Evolutionary conservation across 129 eudicot species (phyloP).

Genomic region (Saussurea involucrata): DNA sequence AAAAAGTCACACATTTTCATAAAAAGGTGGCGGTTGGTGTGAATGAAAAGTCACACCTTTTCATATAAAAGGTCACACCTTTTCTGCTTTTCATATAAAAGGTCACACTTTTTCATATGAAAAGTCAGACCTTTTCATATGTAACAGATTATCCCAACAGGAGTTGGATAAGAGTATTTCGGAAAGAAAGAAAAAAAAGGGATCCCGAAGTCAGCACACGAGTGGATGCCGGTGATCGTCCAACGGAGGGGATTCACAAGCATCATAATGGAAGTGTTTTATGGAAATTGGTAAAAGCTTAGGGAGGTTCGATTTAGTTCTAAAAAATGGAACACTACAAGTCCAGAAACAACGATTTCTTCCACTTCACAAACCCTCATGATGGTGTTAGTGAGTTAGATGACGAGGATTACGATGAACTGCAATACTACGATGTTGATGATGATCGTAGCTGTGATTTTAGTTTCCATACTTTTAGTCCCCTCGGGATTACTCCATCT

Average conservation of each 20-base stretch:
- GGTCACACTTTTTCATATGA: no score
- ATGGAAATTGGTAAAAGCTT: background rate
- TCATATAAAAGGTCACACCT: no score
- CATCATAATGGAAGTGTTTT: conserved; percentile 7
- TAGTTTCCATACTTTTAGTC: conserved; percentile 11
- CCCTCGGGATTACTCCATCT: conserved; percentile 3
- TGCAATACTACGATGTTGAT: conserved; percentile 4
- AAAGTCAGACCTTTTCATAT: no score
- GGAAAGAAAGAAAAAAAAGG: no score
- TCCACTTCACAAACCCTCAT: conserved; percentile 36
- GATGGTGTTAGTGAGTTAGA: conserved; percentile 24
- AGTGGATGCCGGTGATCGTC: no score
- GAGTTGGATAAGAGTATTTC: no score
- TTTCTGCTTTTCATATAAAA: no score
- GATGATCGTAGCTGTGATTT: conserved; percentile 37
- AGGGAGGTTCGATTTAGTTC: background rate
- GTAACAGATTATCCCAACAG: no score
- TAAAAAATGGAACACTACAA: conserved; percentile 32
- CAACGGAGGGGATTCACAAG: background rate
- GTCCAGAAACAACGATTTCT: conserved; percentile 33
- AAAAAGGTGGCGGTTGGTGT: no score
- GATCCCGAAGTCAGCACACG: no score
- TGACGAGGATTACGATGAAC: conserved; percentile 15
- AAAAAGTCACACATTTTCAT: no score
- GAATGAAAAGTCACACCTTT: no score